Evolutionary conservation across 495 filamentous ascomycete genomes (phyloP), one percentile per base, ranked within the genome.

Genomic region (Extremus antarcticus): DNA sequence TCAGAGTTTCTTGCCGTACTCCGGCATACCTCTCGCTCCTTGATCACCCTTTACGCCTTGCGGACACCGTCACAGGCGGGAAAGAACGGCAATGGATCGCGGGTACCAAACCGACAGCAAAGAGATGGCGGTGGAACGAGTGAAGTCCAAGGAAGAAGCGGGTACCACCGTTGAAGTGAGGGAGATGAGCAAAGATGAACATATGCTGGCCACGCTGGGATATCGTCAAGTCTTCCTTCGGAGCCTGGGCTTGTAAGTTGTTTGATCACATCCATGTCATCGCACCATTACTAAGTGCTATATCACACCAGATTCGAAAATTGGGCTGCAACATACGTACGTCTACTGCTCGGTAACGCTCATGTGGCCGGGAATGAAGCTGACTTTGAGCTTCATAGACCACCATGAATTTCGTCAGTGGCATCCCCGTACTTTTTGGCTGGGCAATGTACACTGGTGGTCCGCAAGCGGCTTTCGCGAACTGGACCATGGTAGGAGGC

Each of bases 401-500:
- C 11, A 21, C 49, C 15, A 55, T 55, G 53, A 55, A 55, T 25
- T 47, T 49, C 29, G 47, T 55, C 45, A 43, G 20, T 21, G 53
- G 53, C 43, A 55, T 55, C 11, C 53, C 53, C 7, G 53, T 55
- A 15, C 43, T 55, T 2, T 55, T 55, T 43, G 53, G 53, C 15
- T 55, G 41, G 41, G 24, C 47, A 3, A 55, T 55, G 53, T 55
- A 55, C 32, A 55, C 53, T 32, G 53, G 53, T 23, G 53, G 53
- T 21, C 53, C 53, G 16, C 20, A 22, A 7, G 22, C 53, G 7
- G 53, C 53, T 16, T 55, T 55, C 45, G 41, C 53, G 3, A 55
- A 55, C 38, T 55, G 53, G 53, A 55, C 43, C 23, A 55, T 55
- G 53, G 25, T 55, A 3, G 53, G 53, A 16, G 59, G 59, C 16